A percentile compares a stretch with the other conserved stretches of the same genome.
These are phyloP conservation scores for Tricladium varicosporioides DNA, from an alignment of 2,329 filamentous ascomycete genomes.

Conservation along the genomic window DNA sequence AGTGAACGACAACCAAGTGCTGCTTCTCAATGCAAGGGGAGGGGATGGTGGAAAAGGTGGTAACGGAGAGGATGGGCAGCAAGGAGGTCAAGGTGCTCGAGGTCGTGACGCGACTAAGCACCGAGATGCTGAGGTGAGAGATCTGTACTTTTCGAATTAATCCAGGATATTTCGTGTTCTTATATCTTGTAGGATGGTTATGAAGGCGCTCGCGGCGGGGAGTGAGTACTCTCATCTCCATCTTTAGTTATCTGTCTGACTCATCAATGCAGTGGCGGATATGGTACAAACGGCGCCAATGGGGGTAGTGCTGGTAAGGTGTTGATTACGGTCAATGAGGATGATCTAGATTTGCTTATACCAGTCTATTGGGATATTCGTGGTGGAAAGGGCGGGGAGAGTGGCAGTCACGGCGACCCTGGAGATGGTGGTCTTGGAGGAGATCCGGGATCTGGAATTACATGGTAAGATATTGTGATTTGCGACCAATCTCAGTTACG, in stretches of 20 bases:
- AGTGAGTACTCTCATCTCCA: neutral
- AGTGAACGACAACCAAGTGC: neutral
- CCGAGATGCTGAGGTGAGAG: neutral
- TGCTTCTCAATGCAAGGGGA: neutral
- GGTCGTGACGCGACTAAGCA: neutral
- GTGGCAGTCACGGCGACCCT: slow-evolving; percentile 8
- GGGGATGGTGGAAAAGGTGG: neutral
- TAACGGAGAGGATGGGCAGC: neutral
- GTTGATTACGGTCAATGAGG: slow-evolving; percentile 11
- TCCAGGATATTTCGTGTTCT: neutral
- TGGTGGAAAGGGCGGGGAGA: slow-evolving; percentile 11
- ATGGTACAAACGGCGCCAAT: slow-evolving; percentile 10
- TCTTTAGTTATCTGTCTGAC: neutral
- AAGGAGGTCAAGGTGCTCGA: neutral
- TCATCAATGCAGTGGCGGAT: slow-evolving; percentile 6
- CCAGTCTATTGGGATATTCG: slow-evolving; percentile 10
- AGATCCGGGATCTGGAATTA: slow-evolving; percentile 7
- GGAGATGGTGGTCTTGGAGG: slow-evolving; percentile 17
- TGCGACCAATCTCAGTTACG: no score
- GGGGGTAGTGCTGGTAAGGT: slow-evolving; percentile 12
- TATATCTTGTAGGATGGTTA: neutral
- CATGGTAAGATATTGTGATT: slow-evolving; percentile 3
- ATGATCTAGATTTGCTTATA: slow-evolving; percentile 11
- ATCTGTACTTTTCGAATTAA: neutral
- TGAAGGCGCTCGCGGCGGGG: neutral